Conservation (phyloP, 1,284 basidiomycete genomes). For the Macrocystidia cucumis region DNA sequence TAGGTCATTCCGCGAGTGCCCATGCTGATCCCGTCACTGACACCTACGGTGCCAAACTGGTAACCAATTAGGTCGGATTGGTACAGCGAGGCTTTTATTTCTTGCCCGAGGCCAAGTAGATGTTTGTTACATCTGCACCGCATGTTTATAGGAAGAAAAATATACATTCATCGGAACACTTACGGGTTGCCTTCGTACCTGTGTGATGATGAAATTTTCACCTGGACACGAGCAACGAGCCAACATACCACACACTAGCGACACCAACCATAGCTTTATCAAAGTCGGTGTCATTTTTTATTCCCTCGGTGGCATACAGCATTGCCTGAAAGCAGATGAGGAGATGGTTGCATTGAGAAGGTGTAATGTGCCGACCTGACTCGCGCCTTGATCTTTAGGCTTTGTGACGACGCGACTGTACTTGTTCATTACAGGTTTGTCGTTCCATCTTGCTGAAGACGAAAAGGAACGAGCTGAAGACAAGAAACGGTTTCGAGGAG, state of each 20-base stretch:
- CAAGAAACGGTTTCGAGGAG: slow-evolving; percentile 15
- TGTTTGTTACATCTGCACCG: slow-evolving; percentile 81
- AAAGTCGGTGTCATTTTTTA: slow-evolving; percentile 73
- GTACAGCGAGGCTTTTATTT: slow-evolving; percentile 76
- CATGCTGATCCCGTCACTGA: slow-evolving; percentile 98
- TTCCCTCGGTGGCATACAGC: slow-evolving; percentile 92
- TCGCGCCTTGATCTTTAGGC: slow-evolving; percentile 89
- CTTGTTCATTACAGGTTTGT: slow-evolving; percentile 67
- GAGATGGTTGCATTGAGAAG: slow-evolving; percentile 5
- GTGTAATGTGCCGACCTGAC: slow-evolving; percentile 51
- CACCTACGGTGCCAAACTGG: slow-evolving; percentile 96
- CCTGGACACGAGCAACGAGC: slow-evolving; percentile 7
- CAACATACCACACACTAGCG: slow-evolving; percentile 83
- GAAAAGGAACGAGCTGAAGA: slow-evolving; percentile 30
- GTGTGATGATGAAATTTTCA: slow-evolving; percentile 8
- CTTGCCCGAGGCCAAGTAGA: slow-evolving; percentile 81
- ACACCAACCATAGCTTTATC: slow-evolving; percentile 95
- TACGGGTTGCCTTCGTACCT: slow-evolving; percentile 91
- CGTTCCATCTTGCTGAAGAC: slow-evolving; percentile 29
- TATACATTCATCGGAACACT: slow-evolving; percentile 19
- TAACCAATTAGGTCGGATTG: slow-evolving; percentile 83
- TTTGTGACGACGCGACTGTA: slow-evolving; percentile 81
- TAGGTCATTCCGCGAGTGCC: slow-evolving; percentile 91
- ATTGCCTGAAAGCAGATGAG: slow-evolving; percentile 59
- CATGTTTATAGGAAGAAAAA: slow-evolving; percentile 4